phyloP scores from a whole-genome alignment of 805 yeast species.

The Spathaspora sp. region DNA sequence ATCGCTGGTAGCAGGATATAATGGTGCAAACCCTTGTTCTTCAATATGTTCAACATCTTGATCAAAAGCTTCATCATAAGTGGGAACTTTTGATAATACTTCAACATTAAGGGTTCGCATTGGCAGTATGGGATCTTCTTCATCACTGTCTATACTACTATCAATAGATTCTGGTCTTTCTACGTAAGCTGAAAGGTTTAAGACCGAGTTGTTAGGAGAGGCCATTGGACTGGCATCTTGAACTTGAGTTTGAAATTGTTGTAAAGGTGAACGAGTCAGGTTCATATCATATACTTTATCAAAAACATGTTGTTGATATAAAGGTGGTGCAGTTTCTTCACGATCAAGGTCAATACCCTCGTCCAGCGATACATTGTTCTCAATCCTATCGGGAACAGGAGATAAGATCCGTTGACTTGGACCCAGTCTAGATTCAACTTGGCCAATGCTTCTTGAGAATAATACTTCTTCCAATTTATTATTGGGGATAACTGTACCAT shows the following conservation, averaged over 20 bases:
- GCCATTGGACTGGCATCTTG: constrained; percentile 6
- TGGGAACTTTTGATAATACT: constrained; percentile 30
- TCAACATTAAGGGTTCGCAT: constrained; percentile 17
- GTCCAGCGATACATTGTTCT: constrained; percentile 9
- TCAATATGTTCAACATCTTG: constrained; percentile 20
- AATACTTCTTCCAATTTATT: constrained; percentile 22
- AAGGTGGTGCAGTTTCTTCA: constrained; percentile 39
- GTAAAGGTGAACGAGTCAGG: constrained; percentile 32
- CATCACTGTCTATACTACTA: background rate
- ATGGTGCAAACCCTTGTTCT: constrained; percentile 7
- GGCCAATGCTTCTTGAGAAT: constrained; percentile 14
- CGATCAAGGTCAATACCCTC: constrained; percentile 17
- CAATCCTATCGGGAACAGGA: background rate
- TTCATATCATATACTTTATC: constrained; percentile 37
- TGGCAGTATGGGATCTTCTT: background rate
- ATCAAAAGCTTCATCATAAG: constrained; percentile 37
- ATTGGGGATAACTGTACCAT: constrained; percentile 22
- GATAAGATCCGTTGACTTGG: background rate
- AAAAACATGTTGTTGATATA: constrained; percentile 35
- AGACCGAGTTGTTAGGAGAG: constrained; percentile 7
- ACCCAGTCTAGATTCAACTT: background rate
- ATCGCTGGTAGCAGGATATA: constrained; percentile 1
- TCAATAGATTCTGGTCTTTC: constrained; percentile 5
- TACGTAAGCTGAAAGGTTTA: constrained; percentile 3
- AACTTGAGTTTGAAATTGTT: constrained; percentile 21